phyloP scores from a whole-genome alignment of 495 filamentous ascomycete species.

The Tetracladium setigerum region DNA sequence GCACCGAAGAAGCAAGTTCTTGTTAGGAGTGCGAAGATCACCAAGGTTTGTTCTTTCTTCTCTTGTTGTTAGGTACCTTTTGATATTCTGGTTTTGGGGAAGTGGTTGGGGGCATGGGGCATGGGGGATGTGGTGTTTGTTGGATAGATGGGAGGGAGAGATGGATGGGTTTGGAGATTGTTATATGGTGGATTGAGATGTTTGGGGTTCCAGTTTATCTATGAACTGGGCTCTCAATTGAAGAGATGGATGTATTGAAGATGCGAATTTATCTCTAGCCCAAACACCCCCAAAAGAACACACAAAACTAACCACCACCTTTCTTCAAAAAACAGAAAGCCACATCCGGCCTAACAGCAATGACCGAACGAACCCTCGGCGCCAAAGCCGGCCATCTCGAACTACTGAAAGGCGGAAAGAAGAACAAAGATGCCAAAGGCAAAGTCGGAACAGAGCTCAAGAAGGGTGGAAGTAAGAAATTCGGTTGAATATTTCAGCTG shows the following conservation, averaged over 20 bases:
- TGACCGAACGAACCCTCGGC: constrained; percentile 61
- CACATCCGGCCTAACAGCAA: constrained; percentile 50
- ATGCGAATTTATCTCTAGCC: too few species aligned
- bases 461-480: constrained; percentile 25
- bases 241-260: background rate
- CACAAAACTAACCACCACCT: constrained; percentile 1
- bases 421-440: constrained; percentile 35
- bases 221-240: too few species aligned
- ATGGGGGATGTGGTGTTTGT: too few species aligned
- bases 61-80: background rate
- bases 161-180: too few species aligned
- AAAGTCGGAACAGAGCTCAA: constrained; percentile 13
- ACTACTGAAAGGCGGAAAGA: constrained; percentile 58
- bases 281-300: background rate
- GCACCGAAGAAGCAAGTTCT: constrained; percentile 61
- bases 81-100: background rate
- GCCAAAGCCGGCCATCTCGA: constrained; percentile 68
- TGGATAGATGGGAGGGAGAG: too few species aligned
- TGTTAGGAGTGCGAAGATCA: constrained; percentile 51
- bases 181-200: too few species aligned
- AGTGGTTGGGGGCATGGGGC: too few species aligned
- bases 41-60: constrained; percentile 40
- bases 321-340: constrained; percentile 44
- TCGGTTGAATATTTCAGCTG: constrained; percentile 23
- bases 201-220: too few species aligned